Evolutionary conservation across 2,329 filamentous ascomycete species (phyloP), one percentile per base, ranked within the genome.

Genomic region (Helotiales sp.): DNA sequence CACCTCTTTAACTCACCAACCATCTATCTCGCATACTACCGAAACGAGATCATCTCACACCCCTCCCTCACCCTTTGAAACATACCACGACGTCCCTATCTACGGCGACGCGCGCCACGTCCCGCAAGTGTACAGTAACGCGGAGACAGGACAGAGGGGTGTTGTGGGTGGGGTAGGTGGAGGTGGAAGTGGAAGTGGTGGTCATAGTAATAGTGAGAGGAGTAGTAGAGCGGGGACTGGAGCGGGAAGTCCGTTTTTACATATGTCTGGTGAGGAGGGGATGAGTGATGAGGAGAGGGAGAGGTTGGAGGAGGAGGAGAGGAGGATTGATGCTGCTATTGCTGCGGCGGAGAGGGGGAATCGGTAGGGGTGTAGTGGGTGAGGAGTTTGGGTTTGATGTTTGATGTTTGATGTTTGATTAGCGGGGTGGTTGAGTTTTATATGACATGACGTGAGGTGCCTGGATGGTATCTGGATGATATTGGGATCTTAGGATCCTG

Each of bases 291-390:
- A 68, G 6, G 68, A 70, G 46, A 40, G 65, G 2, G 62, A 60
- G 53, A 57, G 62, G 55, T 51, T 67, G 48, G 68, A 69, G 34
- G 68, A 70, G 22, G 68, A 70, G 46, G 68, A 70, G 62, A 62
- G 67, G 55, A 65, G 63, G 50, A 69, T 69, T 19, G 67, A 69
- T 55, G 63, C 61, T 38, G 67, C 67, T 30, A 69, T 69, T 53
- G 67, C 66, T 40, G 66, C 66, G 29, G 64, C 66, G 17, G 67
- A 56, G 22, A 50, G 63, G 34, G 50, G 61, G 54, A 55, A 42
- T 36, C 44, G 57, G 17, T 8, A 27, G n/a, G 38, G 24, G 24
- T 33, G 9, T 30, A 40, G 29, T 44, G 38, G 34, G 5, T 49
- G n/a, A 19, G 9, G n/a, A 31, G 17, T 13, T 29, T 25, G 31